Evolutionary conservation across 1,139 yeast genomes (phyloP), one percentile per base, ranked within the genome.

Genomic region (Suhomyces atakaporum): DNA sequence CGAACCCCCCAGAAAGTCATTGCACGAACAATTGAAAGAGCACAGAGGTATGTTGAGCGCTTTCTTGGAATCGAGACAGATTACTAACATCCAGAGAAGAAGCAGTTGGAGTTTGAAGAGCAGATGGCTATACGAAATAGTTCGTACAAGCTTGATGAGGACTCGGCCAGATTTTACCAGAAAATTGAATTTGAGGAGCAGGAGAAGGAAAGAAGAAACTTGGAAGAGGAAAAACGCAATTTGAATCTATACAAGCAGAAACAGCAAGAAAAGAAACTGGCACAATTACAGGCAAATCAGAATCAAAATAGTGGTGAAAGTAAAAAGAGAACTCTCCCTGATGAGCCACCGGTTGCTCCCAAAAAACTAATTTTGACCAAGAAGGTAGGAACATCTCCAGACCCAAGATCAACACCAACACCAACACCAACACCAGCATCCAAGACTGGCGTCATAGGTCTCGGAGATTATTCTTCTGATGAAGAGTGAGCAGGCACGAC

Each of bases 141-240:
- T 5, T 38, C 53, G 2, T 49, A 46, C 35, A 48, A 46, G 27
- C 38, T 50, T 23, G 51, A 47, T 34, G 47, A 40, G 13, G 42
- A 43, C 24, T 38, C 53, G 2, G 46, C 49, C 20, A 27, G 35
- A 9, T 64, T 51, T 39, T 65, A 60, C 40, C 52, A 57, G 6
- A 38, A 48, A 21, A 46, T 66, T 26, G 33, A 33, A 14, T 45
- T 43, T 7, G 39, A 49, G 26, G 60, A 55, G 18, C 9, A 21
- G 27, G 27, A 31, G 3, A 32, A 33, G 11, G 40, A 34, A 47
- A 43, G 31, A 31, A 31, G 10, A 28, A 35, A 31, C 34, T 36
- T 9, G 26, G 21, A 14, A 14, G 21, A 14, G 33, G 48, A 31
- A n/a, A 19, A 28, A 20, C 19, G 23, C 11, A 23, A 29, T 10